These are phyloP conservation scores for Tetracladium marchalianum DNA, from an alignment of 495 filamentous ascomycete genomes.

Conservation along the genomic window DNA sequence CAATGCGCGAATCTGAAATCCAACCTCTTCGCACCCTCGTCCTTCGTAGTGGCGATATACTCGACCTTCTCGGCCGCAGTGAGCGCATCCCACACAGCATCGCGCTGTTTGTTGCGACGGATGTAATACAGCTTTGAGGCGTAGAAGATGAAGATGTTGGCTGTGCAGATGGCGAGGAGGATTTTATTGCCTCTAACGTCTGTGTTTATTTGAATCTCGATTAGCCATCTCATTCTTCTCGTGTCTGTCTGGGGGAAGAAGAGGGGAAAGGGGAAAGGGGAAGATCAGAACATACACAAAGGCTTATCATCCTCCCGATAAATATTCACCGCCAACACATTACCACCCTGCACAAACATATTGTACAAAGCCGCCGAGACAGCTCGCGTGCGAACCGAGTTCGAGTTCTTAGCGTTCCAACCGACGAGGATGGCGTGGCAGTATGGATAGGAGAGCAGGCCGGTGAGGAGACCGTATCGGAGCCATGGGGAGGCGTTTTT, in stretches of 20 bases:
- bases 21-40: conserved; percentile 63
- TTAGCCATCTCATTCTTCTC: too few species aligned
- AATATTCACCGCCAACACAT: conserved; percentile 41
- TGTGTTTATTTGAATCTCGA: too few species aligned
- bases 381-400: conserved; percentile 55
- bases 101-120: conserved; percentile 41
- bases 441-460: conserved; percentile 36
- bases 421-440: conserved; percentile 36
- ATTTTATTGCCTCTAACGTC: conserved; percentile 47
- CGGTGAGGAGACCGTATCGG: conserved; percentile 40
- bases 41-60: conserved; percentile 55
- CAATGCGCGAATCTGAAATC: conserved; percentile 37
- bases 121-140: conserved; percentile 52
- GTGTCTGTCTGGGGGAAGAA: too few species aligned
- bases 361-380: conserved; percentile 61
- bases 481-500: conserved; percentile 33
- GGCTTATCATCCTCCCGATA: conserved; percentile 54
- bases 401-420: conserved; percentile 34
- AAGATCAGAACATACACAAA: conserved; percentile 46
- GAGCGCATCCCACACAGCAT: conserved; percentile 46
- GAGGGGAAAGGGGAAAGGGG: conserved; percentile 25
- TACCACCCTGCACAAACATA: conserved; percentile 58
- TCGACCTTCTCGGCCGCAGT: conserved; percentile 45
- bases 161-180: conserved; percentile 44
- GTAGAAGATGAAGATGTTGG: conserved; percentile 47